Base-by-base conservation (phyloP, 1,284 basidiomycete species). In the Cryptococcus deneoformans region DNA sequence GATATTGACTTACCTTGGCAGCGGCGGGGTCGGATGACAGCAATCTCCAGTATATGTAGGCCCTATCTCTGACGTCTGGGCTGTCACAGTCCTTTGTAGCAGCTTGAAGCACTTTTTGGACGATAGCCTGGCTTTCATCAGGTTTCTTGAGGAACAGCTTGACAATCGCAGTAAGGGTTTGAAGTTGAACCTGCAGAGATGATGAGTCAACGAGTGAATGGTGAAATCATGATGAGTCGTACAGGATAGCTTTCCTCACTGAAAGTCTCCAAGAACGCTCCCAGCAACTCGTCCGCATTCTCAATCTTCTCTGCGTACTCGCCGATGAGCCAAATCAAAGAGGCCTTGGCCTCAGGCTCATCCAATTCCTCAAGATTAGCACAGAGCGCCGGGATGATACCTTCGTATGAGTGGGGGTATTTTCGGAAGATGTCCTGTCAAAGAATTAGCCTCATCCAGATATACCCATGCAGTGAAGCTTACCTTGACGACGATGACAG, bases 261-360 rank as follows among this genome's bases (percentile, higher is more conserved):
- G 80, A 99, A 99, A 1, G 85, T 87, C 64, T 89, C 94, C 47
- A 94, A 80, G 58, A 98, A 83, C 63, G 96, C 93, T 62, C 96
- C 93, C 69, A 99, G 82, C 50, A 99, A 82, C 68, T 99, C 94
- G 71, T 97, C 93, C 7, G 88, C 90, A 68, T 98, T 97, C 57
- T 97, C 92, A 60, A 99, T 99, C 67, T 88, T 85, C 73, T 99
- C 87, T 5, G 95, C 92, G 71, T 94, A 99, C 78, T 99, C 92
- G 1, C 96, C 96, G 52, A 99, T 83, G 68, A 99, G 94, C 96
- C 96, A 99, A 56, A 99, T 87, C 85, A 99, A 92, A 1, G 94
- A 89, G 0, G 94, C 89, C 68, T 97, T 97, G 2, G 94, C 88
- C 76, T 99, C 95, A 0, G 95, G 89, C 75, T 98, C 95, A 68